These are phyloP conservation scores for Tetratostichococcus sp. DNA, from an alignment of 139 green algal species.

Conservation along the genomic window DNA sequence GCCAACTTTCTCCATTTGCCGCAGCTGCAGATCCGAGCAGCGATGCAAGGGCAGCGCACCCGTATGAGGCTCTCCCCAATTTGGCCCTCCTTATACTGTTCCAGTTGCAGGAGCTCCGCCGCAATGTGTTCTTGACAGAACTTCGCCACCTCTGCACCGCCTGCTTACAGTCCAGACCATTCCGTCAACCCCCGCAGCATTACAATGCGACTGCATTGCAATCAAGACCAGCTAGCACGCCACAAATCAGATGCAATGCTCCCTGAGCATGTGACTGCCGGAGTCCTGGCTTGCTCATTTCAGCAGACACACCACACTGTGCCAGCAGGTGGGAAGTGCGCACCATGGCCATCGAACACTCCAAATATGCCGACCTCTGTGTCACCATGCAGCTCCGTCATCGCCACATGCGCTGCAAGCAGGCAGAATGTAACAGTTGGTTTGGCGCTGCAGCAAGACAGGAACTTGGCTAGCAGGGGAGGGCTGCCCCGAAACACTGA, in stretches of 20 bases:
- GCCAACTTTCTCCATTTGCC: background rate
- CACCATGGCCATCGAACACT: conserved; percentile 87
- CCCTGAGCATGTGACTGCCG: too few relatives aligned
- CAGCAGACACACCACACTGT: too few relatives aligned
- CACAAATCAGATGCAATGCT: too few relatives aligned
- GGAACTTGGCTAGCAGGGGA: too few relatives aligned
- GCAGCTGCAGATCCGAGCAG: background rate
- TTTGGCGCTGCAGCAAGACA: too few relatives aligned
- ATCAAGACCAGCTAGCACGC: too few relatives aligned
- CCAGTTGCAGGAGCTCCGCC: conserved; percentile 56
- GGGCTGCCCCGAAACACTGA: too few relatives aligned
- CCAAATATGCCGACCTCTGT: conserved; percentile 63
- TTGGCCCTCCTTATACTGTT: conserved; percentile 48
- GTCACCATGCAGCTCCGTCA: conserved; percentile 25
- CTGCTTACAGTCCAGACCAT: background rate
- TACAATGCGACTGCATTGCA: too few relatives aligned
- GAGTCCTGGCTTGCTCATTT: too few relatives aligned
- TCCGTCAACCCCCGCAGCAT: too few relatives aligned
- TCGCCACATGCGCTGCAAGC: conserved; percentile 49
- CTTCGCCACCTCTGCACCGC: conserved; percentile 73
- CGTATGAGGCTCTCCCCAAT: conserved; percentile 59
- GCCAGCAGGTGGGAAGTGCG: background rate
- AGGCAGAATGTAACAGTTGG: background rate
- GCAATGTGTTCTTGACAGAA: conserved; percentile 81
- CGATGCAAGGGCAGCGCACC: conserved; percentile 11